phyloP scores from a whole-genome alignment of 169 alveolate species.

The Eimeria necatrix region DNA sequence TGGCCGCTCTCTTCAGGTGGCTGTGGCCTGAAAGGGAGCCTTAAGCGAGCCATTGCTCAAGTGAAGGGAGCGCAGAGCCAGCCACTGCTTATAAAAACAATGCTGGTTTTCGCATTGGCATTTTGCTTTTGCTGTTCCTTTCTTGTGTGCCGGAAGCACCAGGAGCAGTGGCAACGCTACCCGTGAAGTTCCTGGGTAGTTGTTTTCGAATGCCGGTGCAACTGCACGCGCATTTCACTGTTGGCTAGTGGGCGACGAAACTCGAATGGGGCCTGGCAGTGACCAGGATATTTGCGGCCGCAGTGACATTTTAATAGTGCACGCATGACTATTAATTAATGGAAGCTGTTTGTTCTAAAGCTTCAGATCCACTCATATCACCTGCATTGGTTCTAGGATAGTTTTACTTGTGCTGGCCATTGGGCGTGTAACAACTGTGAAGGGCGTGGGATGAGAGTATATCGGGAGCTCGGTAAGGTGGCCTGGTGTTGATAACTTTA shows the following conservation, averaged over 20 bases:
- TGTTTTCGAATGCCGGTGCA: slow-evolving; percentile 56
- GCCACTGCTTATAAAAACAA: background rate
- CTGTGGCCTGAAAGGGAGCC: slow-evolving; percentile 32
- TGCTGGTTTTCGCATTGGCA: slow-evolving; percentile 12
- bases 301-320: slow-evolving; percentile 58
- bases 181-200: slow-evolving; percentile 69
- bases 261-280: slow-evolving; percentile 72
- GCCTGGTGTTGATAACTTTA: no score
- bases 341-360: no score
- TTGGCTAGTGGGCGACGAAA: slow-evolving; percentile 64
- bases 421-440: no score
- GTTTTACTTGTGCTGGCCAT: no score
- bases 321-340: background rate
- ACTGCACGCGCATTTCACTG: slow-evolving; percentile 9
- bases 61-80: background rate
- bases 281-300: slow-evolving; percentile 76
- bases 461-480: no score
- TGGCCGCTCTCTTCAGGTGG: slow-evolving; percentile 21
- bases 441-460: no score
- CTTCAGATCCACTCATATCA: no score
- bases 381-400: no score
- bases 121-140: slow-evolving; percentile 12
- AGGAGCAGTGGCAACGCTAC: slow-evolving; percentile 32
- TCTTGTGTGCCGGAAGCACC: slow-evolving; percentile 7
- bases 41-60: slow-evolving; percentile 49